phyloP scores from a whole-genome alignment of 371 early-diverging fungal genomes.

The Umbelopsis sp. region DNA sequence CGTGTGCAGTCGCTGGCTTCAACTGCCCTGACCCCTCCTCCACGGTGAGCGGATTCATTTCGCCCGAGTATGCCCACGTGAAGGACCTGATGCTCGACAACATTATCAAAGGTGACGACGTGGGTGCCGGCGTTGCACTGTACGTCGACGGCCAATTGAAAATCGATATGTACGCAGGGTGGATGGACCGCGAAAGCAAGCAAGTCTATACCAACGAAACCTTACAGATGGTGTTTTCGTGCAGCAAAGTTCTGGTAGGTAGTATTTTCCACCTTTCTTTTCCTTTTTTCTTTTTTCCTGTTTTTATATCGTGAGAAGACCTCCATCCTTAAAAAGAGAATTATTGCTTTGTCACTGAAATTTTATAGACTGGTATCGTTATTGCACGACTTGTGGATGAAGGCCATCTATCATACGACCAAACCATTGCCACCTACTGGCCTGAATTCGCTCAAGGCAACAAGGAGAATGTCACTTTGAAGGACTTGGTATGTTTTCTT shows the following conservation, averaged over 20 bases:
- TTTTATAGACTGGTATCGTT: conserved; percentile 48
- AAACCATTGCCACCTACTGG: conserved; percentile 67
- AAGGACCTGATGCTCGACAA: conserved; percentile 36
- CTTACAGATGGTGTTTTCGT: conserved; percentile 70
- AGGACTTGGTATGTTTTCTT: conserved; percentile 42
- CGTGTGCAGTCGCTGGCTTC: not conserved
- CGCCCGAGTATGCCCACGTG: conserved; percentile 36
- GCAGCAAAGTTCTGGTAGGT: conserved; percentile 62
- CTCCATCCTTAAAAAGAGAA: not conserved
- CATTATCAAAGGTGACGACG: conserved; percentile 41
- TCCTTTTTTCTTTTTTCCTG: no score
- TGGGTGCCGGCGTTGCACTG: conserved; percentile 58
- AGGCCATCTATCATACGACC: conserved; percentile 57
- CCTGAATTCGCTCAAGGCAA: conserved; percentile 78
- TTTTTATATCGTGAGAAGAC: no score
- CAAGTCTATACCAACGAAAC: conserved; percentile 55
- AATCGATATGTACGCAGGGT: conserved; percentile 68
- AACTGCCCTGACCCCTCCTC: conserved; percentile 21
- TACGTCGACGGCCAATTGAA: conserved; percentile 62
- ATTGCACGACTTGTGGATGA: conserved; percentile 66
- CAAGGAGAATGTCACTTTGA: conserved; percentile 72
- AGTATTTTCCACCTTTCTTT: no score
- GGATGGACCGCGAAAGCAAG: conserved; percentile 47
- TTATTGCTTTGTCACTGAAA: conserved; percentile 8
- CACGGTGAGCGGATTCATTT: conserved; percentile 26